Evolutionary conservation across 1,139 yeast species (phyloP).

Genomic region (Candida glucosophila): DNA sequence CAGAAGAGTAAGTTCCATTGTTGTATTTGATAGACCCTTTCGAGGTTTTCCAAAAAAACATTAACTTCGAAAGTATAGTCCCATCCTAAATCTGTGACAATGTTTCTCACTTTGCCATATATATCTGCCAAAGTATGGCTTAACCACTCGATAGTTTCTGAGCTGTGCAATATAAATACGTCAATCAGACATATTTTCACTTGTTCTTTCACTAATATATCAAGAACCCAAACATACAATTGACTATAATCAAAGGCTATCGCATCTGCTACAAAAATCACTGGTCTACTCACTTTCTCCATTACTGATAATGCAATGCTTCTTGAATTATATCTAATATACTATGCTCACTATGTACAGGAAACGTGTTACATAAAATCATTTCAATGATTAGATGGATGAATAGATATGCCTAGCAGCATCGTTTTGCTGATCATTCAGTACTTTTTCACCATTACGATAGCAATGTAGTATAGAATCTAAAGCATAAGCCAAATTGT

Average conservation of each 20-base stretch:
- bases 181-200: constrained; percentile 10
- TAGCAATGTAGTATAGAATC: no score
- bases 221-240: constrained; percentile 13
- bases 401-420: no score
- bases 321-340: no score
- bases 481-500: no score
- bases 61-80: constrained; percentile 23
- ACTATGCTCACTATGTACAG: no score
- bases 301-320: no score
- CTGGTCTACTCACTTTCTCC: neutral
- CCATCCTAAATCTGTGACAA: constrained; percentile 13
- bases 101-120: constrained; percentile 17
- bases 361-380: no score
- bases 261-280: constrained; percentile 16
- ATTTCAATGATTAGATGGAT: no score
- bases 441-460: no score
- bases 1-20: no score
- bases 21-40: no score
- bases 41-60: constrained; percentile 6
- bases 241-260: constrained; percentile 13
- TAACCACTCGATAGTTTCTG: constrained; percentile 14
- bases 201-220: constrained; percentile 1
- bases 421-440: no score
- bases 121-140: constrained; percentile 18
- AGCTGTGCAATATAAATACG: constrained; percentile 13